Percentiles rank a stretch among this genome's conserved stretches.
phyloP scores from a whole-genome alignment of 2,329 filamentous ascomycete species.

The Bipolaris cookei region DNA sequence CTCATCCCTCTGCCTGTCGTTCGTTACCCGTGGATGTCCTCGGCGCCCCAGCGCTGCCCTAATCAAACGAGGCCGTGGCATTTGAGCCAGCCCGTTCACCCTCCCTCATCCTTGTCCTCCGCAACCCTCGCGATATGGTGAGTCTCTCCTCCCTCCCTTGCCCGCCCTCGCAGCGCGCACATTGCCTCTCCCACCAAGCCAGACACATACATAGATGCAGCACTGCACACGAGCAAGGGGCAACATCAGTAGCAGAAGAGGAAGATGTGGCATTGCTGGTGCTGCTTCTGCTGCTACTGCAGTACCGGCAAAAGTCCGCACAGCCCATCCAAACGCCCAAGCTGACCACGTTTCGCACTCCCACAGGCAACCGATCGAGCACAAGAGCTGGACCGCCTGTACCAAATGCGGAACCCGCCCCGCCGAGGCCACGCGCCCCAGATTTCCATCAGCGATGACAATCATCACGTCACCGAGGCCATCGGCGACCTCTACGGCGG shows the following conservation, averaged over 20 bases:
- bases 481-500: conserved; percentile 91
- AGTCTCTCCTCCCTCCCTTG: conserved; percentile 14
- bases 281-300: conserved; percentile 1
- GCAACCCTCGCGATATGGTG: conserved; percentile 35
- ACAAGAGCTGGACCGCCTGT: conserved; percentile 55
- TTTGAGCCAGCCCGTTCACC: conserved; percentile 13
- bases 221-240: not conserved
- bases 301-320: conserved; percentile 15
- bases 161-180: not conserved
- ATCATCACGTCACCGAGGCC: conserved; percentile 91
- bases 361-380: conserved; percentile 51
- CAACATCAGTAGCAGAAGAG: too few relatives aligned
- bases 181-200: not conserved
- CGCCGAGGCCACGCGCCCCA: conserved; percentile 65
- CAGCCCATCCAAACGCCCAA: conserved; percentile 15
- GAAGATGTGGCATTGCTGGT: not conserved
- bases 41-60: conserved; percentile 14
- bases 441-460: conserved; percentile 81
- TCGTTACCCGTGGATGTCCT: conserved; percentile 19
- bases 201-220: not conserved
- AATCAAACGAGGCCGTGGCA: conserved; percentile 25
- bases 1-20: conserved; percentile 11
- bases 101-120: conserved; percentile 12
- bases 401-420: conserved; percentile 59
- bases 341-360: conserved; percentile 35